Evolutionary conservation across 768 basidiomycete genomes (phyloP).

Genomic region (Trametes cingulata): DNA sequence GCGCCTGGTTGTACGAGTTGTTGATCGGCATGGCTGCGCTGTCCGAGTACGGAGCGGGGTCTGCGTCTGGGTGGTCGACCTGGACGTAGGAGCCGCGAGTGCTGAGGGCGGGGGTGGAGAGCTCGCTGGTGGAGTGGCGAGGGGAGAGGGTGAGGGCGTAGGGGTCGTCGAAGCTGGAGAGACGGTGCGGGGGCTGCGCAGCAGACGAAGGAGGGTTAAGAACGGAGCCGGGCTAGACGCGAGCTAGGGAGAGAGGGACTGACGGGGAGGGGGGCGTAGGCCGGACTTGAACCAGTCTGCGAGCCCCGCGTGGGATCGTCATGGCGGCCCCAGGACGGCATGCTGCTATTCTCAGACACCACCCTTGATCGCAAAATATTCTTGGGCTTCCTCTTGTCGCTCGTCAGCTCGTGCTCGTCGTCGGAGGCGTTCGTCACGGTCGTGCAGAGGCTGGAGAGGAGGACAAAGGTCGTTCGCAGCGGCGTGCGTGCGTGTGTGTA

Average conservation of each 20-base stretch:
- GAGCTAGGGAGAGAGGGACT: conserved; percentile 6
- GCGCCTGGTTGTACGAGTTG: conserved; percentile 17
- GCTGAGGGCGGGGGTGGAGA: conserved; percentile 4
- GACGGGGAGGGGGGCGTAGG: conserved; percentile 6
- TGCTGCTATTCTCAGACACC: conserved; percentile 10
- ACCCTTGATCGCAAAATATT: not conserved
- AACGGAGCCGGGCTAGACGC: not conserved
- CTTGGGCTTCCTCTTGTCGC: not conserved
- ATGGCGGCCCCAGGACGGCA: conserved; percentile 15
- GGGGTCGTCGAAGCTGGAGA: conserved; percentile 38
- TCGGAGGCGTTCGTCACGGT: no score
- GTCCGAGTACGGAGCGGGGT: conserved; percentile 4
- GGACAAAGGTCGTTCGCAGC: not conserved
- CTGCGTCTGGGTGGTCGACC: conserved; percentile 24
- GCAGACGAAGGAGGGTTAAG: conserved; percentile 21
- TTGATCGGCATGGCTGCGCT: conserved; percentile 26
- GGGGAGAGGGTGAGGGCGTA: conserved; percentile 32
- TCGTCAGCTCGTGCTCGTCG: not conserved
- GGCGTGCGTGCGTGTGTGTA: not conserved
- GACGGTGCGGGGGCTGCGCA: conserved; percentile 37
- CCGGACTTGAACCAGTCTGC: not conserved
- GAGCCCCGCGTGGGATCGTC: conserved; percentile 1
- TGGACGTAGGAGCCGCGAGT: conserved; percentile 24
- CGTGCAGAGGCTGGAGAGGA: no score
- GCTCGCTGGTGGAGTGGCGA: conserved; percentile 24